Base-by-base conservation (phyloP, 2,329 filamentous ascomycete species). In the Hypoxylon sp. region DNA sequence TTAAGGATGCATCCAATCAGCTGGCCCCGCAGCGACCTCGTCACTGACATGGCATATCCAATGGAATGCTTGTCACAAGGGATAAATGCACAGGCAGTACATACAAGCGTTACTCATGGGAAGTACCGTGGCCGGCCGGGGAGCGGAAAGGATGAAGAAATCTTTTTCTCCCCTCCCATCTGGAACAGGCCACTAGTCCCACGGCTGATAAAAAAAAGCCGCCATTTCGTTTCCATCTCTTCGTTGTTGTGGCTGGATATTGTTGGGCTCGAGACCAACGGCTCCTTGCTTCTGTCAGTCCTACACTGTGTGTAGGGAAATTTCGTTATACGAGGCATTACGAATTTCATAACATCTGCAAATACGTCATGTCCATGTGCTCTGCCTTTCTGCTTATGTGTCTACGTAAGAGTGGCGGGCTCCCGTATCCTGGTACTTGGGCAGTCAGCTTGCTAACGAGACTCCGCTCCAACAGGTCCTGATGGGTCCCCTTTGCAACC, bases 1-100 rank as follows among this genome's bases (percentile, higher is more conserved):
- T 59, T 34, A 56, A 61, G 57, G 52, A 53, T 61, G 52, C 61
- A 61, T 50, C 67, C 61, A 68, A 70, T 70, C 56, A 67, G 46
- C 39, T 43, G 30, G 64, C 54, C 58, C 67, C 65, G 64, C 67
- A 65, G 59, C 55, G 43, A 69, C 63, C 48, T 64, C 58, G 67
- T 70, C 67, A 70, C 67, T 67, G 39, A 59, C 61, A 54, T 61
- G 52, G 48, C 43, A 55, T 62, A 63, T 61, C 67, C 67, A 67
- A 68, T 70, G 55, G 61, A 58, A 68, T 65, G 64, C 67, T 59
- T 68, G 67, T 67, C 64, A 67, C 61, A 70, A 63, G 67, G 67
- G 67, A 70, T 70, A 68, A 70, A 70, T 70, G 64, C 67, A 68
- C 55, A 65, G 64, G 67, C 55, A 54, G 61, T 70, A 70, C 64